A percentile compares a stretch with the other conserved stretches of the same genome.
phyloP scores from a whole-genome alignment of 352 stramenopile species.

The Pythium phragmiticola region DNA sequence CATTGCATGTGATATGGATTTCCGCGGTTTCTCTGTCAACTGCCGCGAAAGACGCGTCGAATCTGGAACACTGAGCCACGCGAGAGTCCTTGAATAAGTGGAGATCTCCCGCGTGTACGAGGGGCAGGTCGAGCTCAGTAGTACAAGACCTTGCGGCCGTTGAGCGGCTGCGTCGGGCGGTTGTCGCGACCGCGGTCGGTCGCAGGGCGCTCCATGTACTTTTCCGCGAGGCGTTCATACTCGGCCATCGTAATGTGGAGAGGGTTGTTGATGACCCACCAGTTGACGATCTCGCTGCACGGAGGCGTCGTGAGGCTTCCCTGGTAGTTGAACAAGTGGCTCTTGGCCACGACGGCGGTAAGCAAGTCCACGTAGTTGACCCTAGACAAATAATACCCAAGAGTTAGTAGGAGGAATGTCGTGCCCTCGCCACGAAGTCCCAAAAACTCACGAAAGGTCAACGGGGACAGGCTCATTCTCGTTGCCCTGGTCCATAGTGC shows the following conservation, averaged over 20 bases:
- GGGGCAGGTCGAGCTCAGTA: constrained; percentile 26
- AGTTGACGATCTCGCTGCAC: constrained; percentile 59
- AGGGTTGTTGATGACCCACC: constrained; percentile 60
- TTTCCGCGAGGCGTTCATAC: constrained; percentile 31
- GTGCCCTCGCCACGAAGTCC: not conserved
- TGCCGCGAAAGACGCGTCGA: too few species aligned
- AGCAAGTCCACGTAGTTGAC: constrained; percentile 63
- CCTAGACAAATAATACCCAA: constrained; percentile 15
- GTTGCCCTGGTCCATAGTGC: constrained; percentile 34
- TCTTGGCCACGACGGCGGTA: constrained; percentile 44
- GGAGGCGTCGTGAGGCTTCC: constrained; percentile 57
- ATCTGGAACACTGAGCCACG: too few species aligned
- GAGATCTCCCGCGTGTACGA: not conserved
- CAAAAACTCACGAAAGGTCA: constrained; percentile 35
- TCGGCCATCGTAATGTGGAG: constrained; percentile 44
- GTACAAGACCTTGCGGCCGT: constrained; percentile 48
- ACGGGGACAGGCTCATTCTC: constrained; percentile 28
- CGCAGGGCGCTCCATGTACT: constrained; percentile 36
- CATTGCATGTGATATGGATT: too few species aligned
- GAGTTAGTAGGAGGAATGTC: not conserved
- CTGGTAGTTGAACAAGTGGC: constrained; percentile 66
- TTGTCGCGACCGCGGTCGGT: constrained; percentile 42
- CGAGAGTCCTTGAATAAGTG: not conserved
- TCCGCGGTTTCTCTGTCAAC: too few species aligned
- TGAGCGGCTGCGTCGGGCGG: constrained; percentile 50